phyloP scores from a whole-genome alignment of 768 basidiomycete genomes.

The Crucibulum laeve region DNA sequence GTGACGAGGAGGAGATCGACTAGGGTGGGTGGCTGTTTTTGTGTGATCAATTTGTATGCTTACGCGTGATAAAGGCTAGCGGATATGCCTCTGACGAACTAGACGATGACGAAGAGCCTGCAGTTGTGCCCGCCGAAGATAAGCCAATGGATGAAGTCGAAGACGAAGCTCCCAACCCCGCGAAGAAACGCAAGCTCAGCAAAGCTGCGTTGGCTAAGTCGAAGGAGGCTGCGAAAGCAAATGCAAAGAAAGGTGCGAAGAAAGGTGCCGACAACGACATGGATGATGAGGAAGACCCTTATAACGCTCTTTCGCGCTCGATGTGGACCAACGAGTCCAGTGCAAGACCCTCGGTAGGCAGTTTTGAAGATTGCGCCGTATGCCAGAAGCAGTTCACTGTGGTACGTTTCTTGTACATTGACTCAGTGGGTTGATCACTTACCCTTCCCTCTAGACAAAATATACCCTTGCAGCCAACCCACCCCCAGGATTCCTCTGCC shows the following conservation, averaged over 20 bases:
- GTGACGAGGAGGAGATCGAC: constrained; percentile 7
- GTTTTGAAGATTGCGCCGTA: constrained; percentile 74
- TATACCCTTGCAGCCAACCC: constrained; percentile 77
- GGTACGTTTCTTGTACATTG: constrained; percentile 40
- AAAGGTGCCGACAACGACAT: constrained; percentile 44
- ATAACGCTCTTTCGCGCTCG: constrained; percentile 57
- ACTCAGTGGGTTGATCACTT: not conserved
- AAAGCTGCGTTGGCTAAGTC: constrained; percentile 43
- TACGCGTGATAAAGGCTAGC: too few relatives aligned
- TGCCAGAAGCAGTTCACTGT: constrained; percentile 87
- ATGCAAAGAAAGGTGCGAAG: constrained; percentile 36
- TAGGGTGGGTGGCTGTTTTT: constrained; percentile 7
- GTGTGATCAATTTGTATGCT: too few relatives aligned
- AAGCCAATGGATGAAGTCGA: constrained; percentile 17
- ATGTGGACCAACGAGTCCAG: constrained; percentile 28
- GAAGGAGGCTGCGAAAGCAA: constrained; percentile 37
- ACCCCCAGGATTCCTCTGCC: constrained; percentile 78
- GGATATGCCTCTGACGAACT: constrained; percentile 75
- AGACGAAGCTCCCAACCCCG: constrained; percentile 17
- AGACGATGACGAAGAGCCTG: constrained; percentile 32
- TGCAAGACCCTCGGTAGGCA: constrained; percentile 67
- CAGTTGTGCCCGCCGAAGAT: not conserved
- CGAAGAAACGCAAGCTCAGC: constrained; percentile 53
- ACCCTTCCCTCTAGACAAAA: constrained; percentile 52
- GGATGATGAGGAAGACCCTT: constrained; percentile 63